Conservation (phyloP, 2,329 filamentous ascomycete species). For the Nemania sp. region DNA sequence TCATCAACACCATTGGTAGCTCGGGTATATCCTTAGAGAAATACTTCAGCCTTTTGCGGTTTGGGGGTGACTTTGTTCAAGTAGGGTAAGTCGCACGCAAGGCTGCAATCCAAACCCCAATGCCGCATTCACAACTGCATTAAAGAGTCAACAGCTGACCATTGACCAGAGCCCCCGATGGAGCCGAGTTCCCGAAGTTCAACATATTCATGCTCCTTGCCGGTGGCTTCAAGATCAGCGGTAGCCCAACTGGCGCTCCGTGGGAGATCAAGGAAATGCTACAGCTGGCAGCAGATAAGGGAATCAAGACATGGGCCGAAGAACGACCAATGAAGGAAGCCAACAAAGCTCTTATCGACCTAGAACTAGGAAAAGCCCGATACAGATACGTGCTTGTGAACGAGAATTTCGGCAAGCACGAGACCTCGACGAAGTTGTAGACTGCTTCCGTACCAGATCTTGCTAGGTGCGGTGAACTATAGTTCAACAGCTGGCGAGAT, state of each 20-base stretch:
- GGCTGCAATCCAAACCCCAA: background rate
- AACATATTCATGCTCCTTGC: slow-evolving; percentile 60
- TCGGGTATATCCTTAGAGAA: slow-evolving; percentile 60
- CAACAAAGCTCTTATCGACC: slow-evolving; percentile 60
- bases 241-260: slow-evolving; percentile 54
- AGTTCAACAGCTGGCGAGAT: too few species aligned
- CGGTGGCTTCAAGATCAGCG: slow-evolving; percentile 57
- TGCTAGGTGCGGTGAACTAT: too few species aligned
- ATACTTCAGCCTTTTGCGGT: slow-evolving; percentile 65
- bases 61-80: slow-evolving; percentile 65
- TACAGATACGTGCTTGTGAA: slow-evolving; percentile 55
- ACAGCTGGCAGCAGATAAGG: slow-evolving; percentile 59
- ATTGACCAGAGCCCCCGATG: slow-evolving; percentile 57
- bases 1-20: slow-evolving; percentile 60
- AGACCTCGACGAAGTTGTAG: slow-evolving; percentile 11
- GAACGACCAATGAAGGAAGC: slow-evolving; percentile 59
- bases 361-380: slow-evolving; percentile 58
- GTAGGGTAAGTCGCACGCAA: slow-evolving; percentile 51
- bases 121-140: background rate
- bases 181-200: slow-evolving; percentile 48
- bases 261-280: slow-evolving; percentile 65
- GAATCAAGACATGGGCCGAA: slow-evolving; percentile 61
- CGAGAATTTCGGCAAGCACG: slow-evolving; percentile 42
- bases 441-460: too few species aligned
- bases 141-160: background rate